These are phyloP conservation scores for Ambrosia artemisiifolia DNA, from an alignment of 129 eudicot species.

Conservation along the genomic window DNA sequence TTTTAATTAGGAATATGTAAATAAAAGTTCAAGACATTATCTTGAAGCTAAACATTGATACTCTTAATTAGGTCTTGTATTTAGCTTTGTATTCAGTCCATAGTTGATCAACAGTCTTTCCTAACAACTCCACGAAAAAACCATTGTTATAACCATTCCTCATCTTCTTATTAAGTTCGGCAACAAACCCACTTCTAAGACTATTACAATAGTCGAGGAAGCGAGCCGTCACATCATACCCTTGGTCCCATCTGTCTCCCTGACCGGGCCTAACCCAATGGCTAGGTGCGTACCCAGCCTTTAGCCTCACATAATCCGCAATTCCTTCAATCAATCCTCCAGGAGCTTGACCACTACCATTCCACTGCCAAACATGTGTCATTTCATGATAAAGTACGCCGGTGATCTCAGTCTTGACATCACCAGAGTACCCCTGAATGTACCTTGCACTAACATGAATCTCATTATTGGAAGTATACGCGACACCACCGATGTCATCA, in stretches of 20 bases:
- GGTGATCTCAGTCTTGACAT: constrained; percentile 46
- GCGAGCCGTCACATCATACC: constrained; percentile 62
- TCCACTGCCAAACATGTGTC: constrained; percentile 76
- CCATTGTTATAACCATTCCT: constrained; percentile 43
- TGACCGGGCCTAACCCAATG: constrained; percentile 55
- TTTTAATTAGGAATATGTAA: background rate
- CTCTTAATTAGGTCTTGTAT: constrained; percentile 45
- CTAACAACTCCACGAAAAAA: constrained; percentile 47
- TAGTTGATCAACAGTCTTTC: constrained; percentile 55
- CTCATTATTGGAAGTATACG: constrained; percentile 32
- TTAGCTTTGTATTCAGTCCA: constrained; percentile 75
- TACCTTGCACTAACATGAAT: constrained; percentile 54
- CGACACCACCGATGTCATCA: constrained; percentile 51
- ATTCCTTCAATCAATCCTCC: constrained; percentile 69
- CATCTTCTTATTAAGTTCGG: constrained; percentile 62
- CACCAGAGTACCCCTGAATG: constrained; percentile 37
- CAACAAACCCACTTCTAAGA: constrained; percentile 59
- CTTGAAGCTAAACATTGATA: background rate
- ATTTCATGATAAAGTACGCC: constrained; percentile 66
- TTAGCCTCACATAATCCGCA: constrained; percentile 70
- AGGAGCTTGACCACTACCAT: constrained; percentile 50
- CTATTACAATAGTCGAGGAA: constrained; percentile 61
- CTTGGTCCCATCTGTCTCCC: constrained; percentile 63
- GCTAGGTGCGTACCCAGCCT: constrained; percentile 45
- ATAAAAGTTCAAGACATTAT: background rate